Base-by-base conservation (phyloP, 805 yeast genomes). In the Myxozyma lipomycoides region DNA sequence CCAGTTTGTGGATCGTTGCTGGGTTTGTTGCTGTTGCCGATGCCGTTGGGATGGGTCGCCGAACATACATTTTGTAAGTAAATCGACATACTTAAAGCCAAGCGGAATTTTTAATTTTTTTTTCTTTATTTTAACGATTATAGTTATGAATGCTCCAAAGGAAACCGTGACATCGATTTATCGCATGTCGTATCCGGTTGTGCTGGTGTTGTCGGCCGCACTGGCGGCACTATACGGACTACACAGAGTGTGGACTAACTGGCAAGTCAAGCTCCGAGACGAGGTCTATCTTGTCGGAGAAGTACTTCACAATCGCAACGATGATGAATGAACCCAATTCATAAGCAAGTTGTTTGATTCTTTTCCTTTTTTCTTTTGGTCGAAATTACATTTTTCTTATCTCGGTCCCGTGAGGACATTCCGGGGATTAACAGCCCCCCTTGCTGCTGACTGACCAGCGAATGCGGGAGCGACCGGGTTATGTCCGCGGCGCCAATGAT, bases 221-320 rank as follows among this genome's bases (percentile, higher is more conserved):
- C 32, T 24, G n/a, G 32, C 10, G 15, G 26, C 35, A 3, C 23
- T 38, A 10, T 51, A 40, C 25, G 40, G 39, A 15, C 9, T 51
- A 26, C 26, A 25, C 19, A 23, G 47, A 32, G 19, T 44, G 17
- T 45, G 46, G 56, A 26, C 21, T 17, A 40, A 32, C 12, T 59
- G 62, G 62, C 49, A 52, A 25, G 35, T 40, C n/a, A 51, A 45
- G 17, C 62, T 67, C n/a, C 51, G 67, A 17, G 71, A 68, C 47
- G 64, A 64, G 21, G 59, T 62, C 4, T 68, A 67, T 46, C 48
- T 64, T 30, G 60, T 67, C 21, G 70, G 71, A 15, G 59, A 61
- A 40, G 67, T 62, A 38, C 59, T 68, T 32, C 67, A 68, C 43
- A 68, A 68, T 46, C 53, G 61, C 47, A 59, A 49, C 35, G 61